Base-by-base conservation (phyloP, 2,329 filamentous ascomycete genomes). In the Stemphylium vesicarium region DNA sequence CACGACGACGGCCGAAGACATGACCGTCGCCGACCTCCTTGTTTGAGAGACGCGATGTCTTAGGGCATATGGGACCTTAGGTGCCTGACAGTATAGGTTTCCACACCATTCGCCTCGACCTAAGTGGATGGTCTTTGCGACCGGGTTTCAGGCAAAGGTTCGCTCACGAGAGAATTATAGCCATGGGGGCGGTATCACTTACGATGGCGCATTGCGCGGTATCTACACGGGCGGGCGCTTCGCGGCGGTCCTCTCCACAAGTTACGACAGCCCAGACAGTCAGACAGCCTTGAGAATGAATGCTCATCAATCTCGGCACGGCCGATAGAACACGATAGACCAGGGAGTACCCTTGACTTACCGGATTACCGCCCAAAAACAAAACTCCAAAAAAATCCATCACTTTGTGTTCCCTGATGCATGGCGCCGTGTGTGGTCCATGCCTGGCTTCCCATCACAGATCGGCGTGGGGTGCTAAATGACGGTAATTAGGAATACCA, bases 131-230 rank as follows among this genome's bases (percentile, higher is more conserved):
- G 10, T 22, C 16, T 39, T 22, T 20, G 36, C 13, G 29, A 40
- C 38, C 29, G 11, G 46, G 46, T 49, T 48, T 49, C 37, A 49
- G 37, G 46, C 36, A 13, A 24, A 13, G n/a, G n/a, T 31, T 22
- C 18, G 20, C 26, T 35, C n/a, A 20, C n/a, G 16, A 18, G 16
- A 33, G 5, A 31, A 22, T 4, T 36, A 45, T 45, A 36, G 31
- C 31, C 33, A 35, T 29, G 26, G 26, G 42, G 20, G 24, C 42
- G 12, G 12, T 15, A 26, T 16, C 35, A 45, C 13, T 15, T 15
- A 31, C n/a, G n/a, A 24, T 15, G 16, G 42, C 18, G 20, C 42
- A 29, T 24, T n/a, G n/a, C 31, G 32, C 42, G 42, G 32, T 45
- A 36, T 16, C 42, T 32, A 45, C 32, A 38, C 33, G 44, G 32